Percentiles rank a stretch among this genome's conserved stretches.
phyloP scores from a whole-genome alignment of 441 rosid species.

The Syzygium syzygioides region DNA sequence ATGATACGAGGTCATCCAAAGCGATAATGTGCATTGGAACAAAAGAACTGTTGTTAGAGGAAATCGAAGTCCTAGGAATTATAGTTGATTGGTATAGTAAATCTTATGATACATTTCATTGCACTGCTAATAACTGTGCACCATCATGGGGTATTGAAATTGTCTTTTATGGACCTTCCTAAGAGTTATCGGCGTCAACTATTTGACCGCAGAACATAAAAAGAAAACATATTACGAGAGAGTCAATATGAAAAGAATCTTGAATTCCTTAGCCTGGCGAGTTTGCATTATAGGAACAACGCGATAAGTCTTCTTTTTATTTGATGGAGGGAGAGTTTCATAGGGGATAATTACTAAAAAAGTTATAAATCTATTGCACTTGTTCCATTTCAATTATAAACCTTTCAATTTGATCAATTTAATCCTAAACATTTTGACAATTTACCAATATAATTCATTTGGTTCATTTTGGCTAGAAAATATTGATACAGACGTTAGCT shows the following conservation, averaged over 20 bases:
- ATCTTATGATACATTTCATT: background rate
- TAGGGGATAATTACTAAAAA: background rate
- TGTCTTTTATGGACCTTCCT: background rate
- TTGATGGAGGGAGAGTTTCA: background rate
- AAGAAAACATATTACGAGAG: background rate
- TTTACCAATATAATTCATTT: accelerated
- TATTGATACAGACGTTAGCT: accelerated
- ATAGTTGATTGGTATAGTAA: background rate
- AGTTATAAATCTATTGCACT: accelerated
- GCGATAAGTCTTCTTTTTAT: background rate
- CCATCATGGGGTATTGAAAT: background rate
- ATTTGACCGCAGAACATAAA: background rate
- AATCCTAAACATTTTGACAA: accelerated
- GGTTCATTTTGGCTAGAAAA: background rate
- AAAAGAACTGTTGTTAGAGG: background rate
- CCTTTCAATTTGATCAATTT: background rate
- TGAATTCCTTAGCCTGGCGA: background rate
- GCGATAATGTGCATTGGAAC: background rate
- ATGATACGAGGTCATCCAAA: background rate
- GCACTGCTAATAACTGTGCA: background rate
- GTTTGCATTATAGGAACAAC: background rate
- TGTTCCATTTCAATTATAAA: background rate
- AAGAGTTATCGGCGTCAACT: background rate
- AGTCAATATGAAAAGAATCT: background rate
- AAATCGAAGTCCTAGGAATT: background rate